phyloP scores from a whole-genome alignment of 2,329 filamentous ascomycete genomes.

The Sarocladium kiliense region DNA sequence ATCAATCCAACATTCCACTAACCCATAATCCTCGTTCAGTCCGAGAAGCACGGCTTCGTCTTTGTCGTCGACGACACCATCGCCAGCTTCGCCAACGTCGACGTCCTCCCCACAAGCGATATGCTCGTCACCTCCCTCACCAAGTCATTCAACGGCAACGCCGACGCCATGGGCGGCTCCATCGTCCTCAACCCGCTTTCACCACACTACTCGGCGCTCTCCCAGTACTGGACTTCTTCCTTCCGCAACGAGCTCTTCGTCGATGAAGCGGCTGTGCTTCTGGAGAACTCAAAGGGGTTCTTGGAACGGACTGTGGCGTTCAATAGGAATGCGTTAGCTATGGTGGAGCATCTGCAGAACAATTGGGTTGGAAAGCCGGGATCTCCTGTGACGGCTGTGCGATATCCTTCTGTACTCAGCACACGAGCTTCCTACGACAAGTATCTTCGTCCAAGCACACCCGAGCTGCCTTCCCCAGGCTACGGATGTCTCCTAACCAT shows the following conservation, averaged over 20 bases:
- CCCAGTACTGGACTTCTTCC: constrained; percentile 19
- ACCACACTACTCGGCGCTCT: constrained; percentile 31
- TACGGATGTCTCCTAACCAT: constrained; percentile 51
- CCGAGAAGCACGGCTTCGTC: constrained; percentile 39
- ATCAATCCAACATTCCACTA: too few relatives aligned
- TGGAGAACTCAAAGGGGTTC: constrained; percentile 39
- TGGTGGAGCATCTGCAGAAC: constrained; percentile 33
- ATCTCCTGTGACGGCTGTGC: constrained; percentile 33
- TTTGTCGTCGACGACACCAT: constrained; percentile 45
- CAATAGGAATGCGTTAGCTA: constrained; percentile 38
- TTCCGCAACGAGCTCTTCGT: constrained; percentile 41
- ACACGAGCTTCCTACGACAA: constrained; percentile 27
- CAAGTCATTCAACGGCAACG: constrained; percentile 54
- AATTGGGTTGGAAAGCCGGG: constrained; percentile 19
- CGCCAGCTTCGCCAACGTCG: constrained; percentile 42
- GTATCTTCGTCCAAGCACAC: constrained; percentile 29
- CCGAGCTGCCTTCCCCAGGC: constrained; percentile 42
- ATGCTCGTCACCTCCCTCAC: constrained; percentile 48
- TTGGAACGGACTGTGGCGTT: constrained; percentile 30
- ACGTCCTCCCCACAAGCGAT: constrained; percentile 44
- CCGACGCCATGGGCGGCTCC: constrained; percentile 50
- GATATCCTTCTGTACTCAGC: constrained; percentile 36
- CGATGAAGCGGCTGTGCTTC: constrained; percentile 38
- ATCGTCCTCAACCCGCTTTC: constrained; percentile 43
- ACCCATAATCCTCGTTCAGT: constrained; percentile 18